These are phyloP conservation scores for Plasmodium sp. DNA, from an alignment of 169 alveolate genomes.

Conservation along the genomic window DNA sequence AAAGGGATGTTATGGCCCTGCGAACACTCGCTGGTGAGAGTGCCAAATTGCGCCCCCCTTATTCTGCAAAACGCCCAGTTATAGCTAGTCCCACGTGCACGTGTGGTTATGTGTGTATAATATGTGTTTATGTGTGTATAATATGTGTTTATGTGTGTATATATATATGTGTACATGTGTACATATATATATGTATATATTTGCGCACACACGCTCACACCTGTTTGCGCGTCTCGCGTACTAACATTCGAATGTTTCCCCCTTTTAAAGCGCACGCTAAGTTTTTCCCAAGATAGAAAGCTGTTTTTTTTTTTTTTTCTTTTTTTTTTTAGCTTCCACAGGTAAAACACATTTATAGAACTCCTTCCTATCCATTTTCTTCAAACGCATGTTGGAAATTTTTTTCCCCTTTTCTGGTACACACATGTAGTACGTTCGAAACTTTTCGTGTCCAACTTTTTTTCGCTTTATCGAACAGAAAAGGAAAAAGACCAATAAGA, in stretches of 20 bases:
- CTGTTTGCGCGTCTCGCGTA: neutral
- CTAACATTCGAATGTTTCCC: neutral
- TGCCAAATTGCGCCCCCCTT: neutral
- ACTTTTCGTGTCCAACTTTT: neutral
- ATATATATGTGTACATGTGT: neutral
- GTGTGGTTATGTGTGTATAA: neutral
- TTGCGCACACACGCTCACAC: neutral
- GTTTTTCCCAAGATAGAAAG: neutral
- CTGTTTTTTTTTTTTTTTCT: neutral
- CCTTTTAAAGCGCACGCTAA: neutral
- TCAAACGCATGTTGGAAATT: neutral
- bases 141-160: neutral
- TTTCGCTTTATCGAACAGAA: neutral
- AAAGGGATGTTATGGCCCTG: neutral
- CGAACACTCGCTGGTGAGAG: neutral
- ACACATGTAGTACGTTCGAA: neutral
- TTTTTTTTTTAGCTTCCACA: neutral
- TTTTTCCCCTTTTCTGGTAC: neutral
- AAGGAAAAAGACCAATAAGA: neutral
- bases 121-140: neutral
- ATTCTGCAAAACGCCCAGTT: neutral
- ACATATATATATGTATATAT: neutral
- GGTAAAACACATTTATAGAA: neutral
- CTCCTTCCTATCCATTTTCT: neutral
- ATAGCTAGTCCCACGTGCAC: neutral